Evolutionary conservation across 169 alveolate species (phyloP).

Genomic region (Plasmodium relictum): DNA sequence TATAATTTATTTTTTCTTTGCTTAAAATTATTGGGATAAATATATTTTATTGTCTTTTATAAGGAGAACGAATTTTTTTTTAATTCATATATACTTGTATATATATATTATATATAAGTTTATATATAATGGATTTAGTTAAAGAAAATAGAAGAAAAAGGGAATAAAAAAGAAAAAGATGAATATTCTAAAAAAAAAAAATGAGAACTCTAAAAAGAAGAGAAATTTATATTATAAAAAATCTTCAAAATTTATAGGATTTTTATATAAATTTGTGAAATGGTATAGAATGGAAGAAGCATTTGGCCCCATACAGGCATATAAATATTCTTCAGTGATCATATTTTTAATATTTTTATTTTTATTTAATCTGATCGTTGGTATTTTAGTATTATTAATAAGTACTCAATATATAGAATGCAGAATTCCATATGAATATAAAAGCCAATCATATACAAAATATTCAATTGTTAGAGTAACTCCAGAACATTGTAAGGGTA

Average conservation of each 20-base stretch:
- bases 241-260: conserved; percentile 19
- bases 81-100: neutral
- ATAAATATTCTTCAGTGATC: conserved; percentile 43
- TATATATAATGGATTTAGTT: neutral
- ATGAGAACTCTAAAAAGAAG: neutral
- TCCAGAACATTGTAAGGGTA: conserved; percentile 63
- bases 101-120: neutral
- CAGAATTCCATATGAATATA: conserved; percentile 72
- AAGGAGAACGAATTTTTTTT: too few relatives aligned
- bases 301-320: conserved; percentile 49
- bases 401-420: conserved; percentile 66
- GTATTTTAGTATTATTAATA: conserved; percentile 17
- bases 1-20: too few relatives aligned
- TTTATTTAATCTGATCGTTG: conserved; percentile 31
- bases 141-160: neutral
- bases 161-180: too few relatives aligned
- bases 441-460: conserved; percentile 50
- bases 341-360: conserved; percentile 40
- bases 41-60: too few relatives aligned
- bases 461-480: conserved; percentile 67
- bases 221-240: conserved; percentile 41
- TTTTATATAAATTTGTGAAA: conserved; percentile 41
- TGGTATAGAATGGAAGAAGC: conserved; percentile 71
- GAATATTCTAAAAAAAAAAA: neutral
- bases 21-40: too few relatives aligned